Conservation (phyloP, 768 basidiomycete species). For the Mycena indigotica region DNA sequence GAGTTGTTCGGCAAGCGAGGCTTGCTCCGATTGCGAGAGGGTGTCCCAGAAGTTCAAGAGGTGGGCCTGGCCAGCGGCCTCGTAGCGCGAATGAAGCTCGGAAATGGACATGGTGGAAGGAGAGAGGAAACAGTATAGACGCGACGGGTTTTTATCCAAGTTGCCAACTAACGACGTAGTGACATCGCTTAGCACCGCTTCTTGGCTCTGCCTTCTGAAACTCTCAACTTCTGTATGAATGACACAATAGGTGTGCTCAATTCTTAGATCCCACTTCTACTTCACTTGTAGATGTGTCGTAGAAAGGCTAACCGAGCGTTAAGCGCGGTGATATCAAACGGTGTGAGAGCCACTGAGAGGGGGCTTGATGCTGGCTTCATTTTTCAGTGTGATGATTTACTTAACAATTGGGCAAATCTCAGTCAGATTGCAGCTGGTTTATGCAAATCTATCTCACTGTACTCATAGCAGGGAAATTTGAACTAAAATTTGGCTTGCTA, state of each 20-base stretch:
- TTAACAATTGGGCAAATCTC: no score
- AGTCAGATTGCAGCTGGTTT: no score
- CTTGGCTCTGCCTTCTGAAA: neutral
- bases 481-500: no score
- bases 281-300: no score
- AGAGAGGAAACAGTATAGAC: conserved; percentile 1
- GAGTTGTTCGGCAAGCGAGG: conserved; percentile 69
- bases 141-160: conserved; percentile 15
- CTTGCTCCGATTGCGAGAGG: conserved; percentile 66
- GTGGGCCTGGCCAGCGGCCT: conserved; percentile 83
- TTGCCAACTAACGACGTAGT: conserved; percentile 11
- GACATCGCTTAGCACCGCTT: conserved; percentile 4
- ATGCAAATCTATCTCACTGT: no score
- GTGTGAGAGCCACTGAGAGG: no score
- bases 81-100: conserved; percentile 62
- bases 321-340: no score
- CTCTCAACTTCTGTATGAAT: neutral
- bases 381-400: no score
- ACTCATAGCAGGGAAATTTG: no score
- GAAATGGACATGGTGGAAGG: conserved; percentile 57
- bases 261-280: no score
- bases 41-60: conserved; percentile 85
- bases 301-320: no score
- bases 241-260: conserved; percentile 14
- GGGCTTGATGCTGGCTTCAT: no score